These are phyloP conservation scores for Heliamphora pulchella DNA, from an alignment of 179 eudicot species.

Conservation along the genomic window DNA sequence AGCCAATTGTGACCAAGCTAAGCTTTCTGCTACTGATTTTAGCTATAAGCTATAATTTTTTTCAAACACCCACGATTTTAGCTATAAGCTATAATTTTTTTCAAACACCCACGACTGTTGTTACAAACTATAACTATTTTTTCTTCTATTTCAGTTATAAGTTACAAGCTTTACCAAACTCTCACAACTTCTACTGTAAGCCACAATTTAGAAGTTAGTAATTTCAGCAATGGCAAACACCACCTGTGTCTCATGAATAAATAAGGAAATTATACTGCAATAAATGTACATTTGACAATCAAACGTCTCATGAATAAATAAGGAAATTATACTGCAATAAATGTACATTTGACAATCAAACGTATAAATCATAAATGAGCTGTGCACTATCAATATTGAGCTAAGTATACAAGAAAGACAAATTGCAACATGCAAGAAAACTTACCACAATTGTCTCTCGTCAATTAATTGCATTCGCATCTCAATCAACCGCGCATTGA, in stretches of 20 bases:
- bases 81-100: too few relatives aligned
- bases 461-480: conserved; percentile 35
- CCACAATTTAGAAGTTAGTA: too few relatives aligned
- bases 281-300: conserved; percentile 6
- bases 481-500: conserved; percentile 48
- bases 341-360: conserved; percentile 3
- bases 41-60: too few relatives aligned
- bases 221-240: too few relatives aligned
- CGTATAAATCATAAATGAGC: not conserved
- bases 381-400: conserved; percentile 5
- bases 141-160: too few relatives aligned
- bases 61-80: too few relatives aligned
- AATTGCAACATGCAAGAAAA: not conserved
- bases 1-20: too few relatives aligned
- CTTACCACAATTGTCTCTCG: conserved; percentile 22
- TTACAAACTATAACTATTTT: too few relatives aligned
- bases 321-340: conserved; percentile 1
- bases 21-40: too few relatives aligned
- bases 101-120: too few relatives aligned
- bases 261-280: not conserved
- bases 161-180: too few relatives aligned
- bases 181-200: too few relatives aligned
- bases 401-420: conserved; percentile 1
- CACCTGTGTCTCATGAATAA: not conserved
- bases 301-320: not conserved